Base-by-base conservation (phyloP, 2,329 filamentous ascomycete genomes). In the Penicillium freii region DNA sequence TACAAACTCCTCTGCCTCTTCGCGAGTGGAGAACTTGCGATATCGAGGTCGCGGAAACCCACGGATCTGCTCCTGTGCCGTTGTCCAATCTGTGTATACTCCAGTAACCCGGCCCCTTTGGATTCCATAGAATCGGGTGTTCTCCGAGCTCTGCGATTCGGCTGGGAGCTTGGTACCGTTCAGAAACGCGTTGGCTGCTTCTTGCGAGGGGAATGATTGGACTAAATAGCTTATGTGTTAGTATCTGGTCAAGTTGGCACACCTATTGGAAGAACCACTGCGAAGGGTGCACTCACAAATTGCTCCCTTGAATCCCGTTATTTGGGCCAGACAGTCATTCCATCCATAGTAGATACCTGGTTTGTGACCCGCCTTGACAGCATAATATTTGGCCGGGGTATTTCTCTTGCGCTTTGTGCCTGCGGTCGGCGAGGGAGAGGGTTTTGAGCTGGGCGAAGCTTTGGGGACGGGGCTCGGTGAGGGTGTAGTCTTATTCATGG, bases 1-100 rank as follows among this genome's bases (percentile, higher is more conserved):
- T 49, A 96, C 89, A 71, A 90, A 97, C 21, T 84, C 84, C 68
- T 93, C 85, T 0, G 93, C 93, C 72, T 95, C 91, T 56, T 80
- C 81, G 27, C 82, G 80, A 1, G 84, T 88, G 4, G 77, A 73
- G 63, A 92, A 92, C 60, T 84, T 88, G 73, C 87, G 89, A 72
- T 89, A 84, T 58, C 82, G 84, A 4, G 84, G 83, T 5, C 86
- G 86, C 65, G 87, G 87, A 69, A 87, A 87, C 2, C 88, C 90
- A 33, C 81, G 84, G 60, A 94, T 90, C 62, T 93, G 89, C 62
- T 86, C 80, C 59, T 88, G 81, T 11, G 89, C 90, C 42, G 86
- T 84, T 13, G 82, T 74, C 91, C 92, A 88, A 53, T 83, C 81
- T 5, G 80, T 82, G 69, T 88, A 88, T 19, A 88, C 83, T 2